phyloP scores from a whole-genome alignment of 805 yeast species.

The Vanderwaltozyma verrucispora region DNA sequence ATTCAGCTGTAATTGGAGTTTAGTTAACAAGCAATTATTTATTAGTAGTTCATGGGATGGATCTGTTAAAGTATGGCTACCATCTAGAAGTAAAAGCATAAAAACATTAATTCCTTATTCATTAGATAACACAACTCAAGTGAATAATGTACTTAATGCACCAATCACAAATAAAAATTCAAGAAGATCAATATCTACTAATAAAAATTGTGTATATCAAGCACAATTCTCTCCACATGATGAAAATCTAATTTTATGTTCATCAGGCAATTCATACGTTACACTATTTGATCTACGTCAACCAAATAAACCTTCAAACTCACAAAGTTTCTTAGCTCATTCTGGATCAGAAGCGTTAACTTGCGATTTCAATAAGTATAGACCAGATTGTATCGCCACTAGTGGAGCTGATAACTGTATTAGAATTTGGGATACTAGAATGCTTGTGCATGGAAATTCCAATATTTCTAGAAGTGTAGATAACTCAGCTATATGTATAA shows the following conservation, averaged over 20 bases:
- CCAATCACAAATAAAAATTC: constrained; percentile 29
- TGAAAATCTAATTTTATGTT: constrained; percentile 51
- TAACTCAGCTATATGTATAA: constrained; percentile 37
- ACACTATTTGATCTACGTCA: constrained; percentile 77
- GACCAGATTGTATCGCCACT: constrained; percentile 67
- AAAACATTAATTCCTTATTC: constrained; percentile 38
- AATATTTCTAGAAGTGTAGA: constrained; percentile 26
- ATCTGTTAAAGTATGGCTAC: constrained; percentile 68
- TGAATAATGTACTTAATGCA: constrained; percentile 9
- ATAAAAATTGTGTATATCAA: constrained; percentile 60
- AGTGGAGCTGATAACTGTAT: constrained; percentile 87
- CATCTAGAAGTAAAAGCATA: constrained; percentile 45
- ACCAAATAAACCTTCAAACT: constrained; percentile 39
- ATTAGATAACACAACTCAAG: constrained; percentile 20
- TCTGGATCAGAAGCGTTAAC: constrained; percentile 71
- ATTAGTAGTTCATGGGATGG: constrained; percentile 92
- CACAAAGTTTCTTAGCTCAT: constrained; percentile 56
- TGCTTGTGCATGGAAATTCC: constrained; percentile 23
- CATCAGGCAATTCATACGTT: constrained; percentile 65
- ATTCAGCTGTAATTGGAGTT: constrained; percentile 63
- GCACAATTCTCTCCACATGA: constrained; percentile 81
- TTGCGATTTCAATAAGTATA: constrained; percentile 87
- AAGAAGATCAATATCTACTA: constrained; percentile 16
- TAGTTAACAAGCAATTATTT: constrained; percentile 56
- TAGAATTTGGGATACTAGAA: constrained; percentile 81